Evolutionary conservation across 495 filamentous ascomycete genomes (phyloP), one percentile per base, ranked within the genome.

Genomic region (Clohesyomyces aquaticus): DNA sequence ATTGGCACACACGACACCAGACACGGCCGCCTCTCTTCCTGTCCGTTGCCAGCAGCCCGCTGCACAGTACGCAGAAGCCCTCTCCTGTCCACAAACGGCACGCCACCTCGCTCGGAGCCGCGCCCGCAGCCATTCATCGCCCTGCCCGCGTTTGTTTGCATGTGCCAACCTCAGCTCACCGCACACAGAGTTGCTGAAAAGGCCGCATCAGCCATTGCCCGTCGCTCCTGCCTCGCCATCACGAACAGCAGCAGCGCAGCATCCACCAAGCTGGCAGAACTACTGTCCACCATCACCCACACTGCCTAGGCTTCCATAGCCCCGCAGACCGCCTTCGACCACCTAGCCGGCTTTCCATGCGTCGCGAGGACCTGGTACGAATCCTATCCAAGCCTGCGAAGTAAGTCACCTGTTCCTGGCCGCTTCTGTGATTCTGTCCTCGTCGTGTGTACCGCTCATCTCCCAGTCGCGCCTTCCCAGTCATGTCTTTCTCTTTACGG

Each of bases 301-400:
- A 35, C 67, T 70, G 68, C 68, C 18, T 71, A 71, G 69, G 61
- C 65, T 62, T 46, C 53, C 43, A 32, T 64, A 57, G 61, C 64
- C n/a, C 68, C 50, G 67, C 64, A 59, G 58, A 60, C 43, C 47
- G 26, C 45, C 54, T 58, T 26, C 43, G 45, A 8, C 45, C 22
- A 12, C 41, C 71, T 70, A 65, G 65, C 71, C 71, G 25, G 19
- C 74, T 79, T 86, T 88, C 83, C 84, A 97, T 96, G 93, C 93
- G 84, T 87, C 87, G 86, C 77, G 87, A 86, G 80, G 91, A 96
- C 77, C 87, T 96, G 69, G 85, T 97, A 72, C 90, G 91, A 80
- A 92, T 96, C 80, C 85, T 97, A 66, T 96, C 91, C 64, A 95
- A 95, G 82, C 93, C 92, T 72, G 91, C 90, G 74, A 96, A 96